Percentiles rank a stretch among this genome's conserved stretches.
Evolutionary conservation across 1,284 basidiomycete genomes (phyloP).

Genomic region (Cryptococcus sp.): DNA sequence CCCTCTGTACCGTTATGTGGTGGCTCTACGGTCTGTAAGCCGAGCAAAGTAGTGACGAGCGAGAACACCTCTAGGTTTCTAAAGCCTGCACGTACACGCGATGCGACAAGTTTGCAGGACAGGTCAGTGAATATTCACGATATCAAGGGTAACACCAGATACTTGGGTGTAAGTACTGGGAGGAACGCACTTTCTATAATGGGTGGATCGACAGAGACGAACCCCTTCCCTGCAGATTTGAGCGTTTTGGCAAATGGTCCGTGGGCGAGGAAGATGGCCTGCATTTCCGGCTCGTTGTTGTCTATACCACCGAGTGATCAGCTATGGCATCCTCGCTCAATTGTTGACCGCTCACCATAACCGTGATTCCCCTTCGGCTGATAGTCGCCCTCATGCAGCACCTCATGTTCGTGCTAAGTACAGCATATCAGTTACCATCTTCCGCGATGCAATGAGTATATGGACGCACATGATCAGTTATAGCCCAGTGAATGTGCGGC

Average conservation of each 20-base stretch:
- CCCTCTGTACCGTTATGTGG: conserved; percentile 70
- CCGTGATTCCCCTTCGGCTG: conserved; percentile 62
- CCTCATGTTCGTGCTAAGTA: conserved; percentile 45
- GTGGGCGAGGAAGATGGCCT: conserved; percentile 84
- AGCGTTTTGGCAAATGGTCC: conserved; percentile 75
- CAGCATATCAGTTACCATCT: background rate
- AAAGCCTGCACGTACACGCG: conserved; percentile 58
- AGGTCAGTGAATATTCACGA: background rate
- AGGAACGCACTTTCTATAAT: conserved; percentile 65
- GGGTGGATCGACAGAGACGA: conserved; percentile 61
- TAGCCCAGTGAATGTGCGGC: conserved; percentile 72
- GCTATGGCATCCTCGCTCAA: background rate
- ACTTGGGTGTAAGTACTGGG: too few species aligned
- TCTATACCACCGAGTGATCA: conserved; percentile 56
- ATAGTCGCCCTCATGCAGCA: conserved; percentile 62
- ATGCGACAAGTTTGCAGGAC: background rate
- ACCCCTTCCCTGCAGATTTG: conserved; percentile 56
- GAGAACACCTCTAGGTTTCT: conserved; percentile 82
- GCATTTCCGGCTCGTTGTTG: conserved; percentile 73
- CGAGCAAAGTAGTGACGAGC: conserved; percentile 73
- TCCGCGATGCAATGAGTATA: too few species aligned
- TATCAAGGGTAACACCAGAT: background rate
- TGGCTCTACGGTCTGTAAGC: conserved; percentile 63
- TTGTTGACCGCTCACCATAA: conserved; percentile 57
- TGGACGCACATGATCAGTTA: conserved; percentile 58